phyloP scores from a whole-genome alignment of 2,329 filamentous ascomycete species.

The Ophidiomyces ophidiicola region DNA sequence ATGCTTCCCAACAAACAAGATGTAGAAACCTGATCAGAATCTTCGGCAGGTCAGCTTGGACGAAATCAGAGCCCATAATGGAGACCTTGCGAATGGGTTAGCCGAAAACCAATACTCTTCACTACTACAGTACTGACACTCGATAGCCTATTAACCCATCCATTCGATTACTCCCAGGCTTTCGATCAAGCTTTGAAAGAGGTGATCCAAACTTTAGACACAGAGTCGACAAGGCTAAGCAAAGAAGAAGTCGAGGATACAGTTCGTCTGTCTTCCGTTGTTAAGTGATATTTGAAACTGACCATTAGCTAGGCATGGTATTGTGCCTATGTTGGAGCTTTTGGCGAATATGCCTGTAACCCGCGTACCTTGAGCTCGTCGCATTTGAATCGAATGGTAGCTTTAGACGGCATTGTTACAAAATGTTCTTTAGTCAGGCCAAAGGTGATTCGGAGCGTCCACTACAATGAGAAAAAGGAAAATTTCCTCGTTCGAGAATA shows the following conservation, averaged over 20 bases:
- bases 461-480: conserved; percentile 79
- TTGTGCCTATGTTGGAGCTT: conserved; percentile 92
- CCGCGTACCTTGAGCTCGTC: conserved; percentile 80
- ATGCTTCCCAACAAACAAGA: not conserved
- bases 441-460: conserved; percentile 96
- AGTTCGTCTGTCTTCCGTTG: conserved; percentile 30
- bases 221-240: conserved; percentile 45
- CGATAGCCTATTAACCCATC: conserved; percentile 56
- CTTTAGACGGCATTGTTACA: conserved; percentile 92
- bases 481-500: conserved; percentile 86
- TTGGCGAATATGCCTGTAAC: conserved; percentile 89
- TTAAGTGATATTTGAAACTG: conserved; percentile 1
- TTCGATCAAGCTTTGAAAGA: conserved; percentile 87
- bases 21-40: not conserved
- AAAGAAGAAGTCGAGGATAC: conserved; percentile 67
- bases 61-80: conserved; percentile 77
- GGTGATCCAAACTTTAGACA: conserved; percentile 67
- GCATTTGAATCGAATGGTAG: conserved; percentile 93
- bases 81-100: conserved; percentile 61
- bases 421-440: conserved; percentile 89
- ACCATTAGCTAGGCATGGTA: conserved; percentile 49
- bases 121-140: conserved; percentile 13
- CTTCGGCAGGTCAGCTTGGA: conserved; percentile 58
- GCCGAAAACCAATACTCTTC: conserved; percentile 7
- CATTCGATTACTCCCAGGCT: conserved; percentile 77